Base-by-base conservation (phyloP, 2,329 filamentous ascomycete species). In the Sclerotinia subarctica region DNA sequence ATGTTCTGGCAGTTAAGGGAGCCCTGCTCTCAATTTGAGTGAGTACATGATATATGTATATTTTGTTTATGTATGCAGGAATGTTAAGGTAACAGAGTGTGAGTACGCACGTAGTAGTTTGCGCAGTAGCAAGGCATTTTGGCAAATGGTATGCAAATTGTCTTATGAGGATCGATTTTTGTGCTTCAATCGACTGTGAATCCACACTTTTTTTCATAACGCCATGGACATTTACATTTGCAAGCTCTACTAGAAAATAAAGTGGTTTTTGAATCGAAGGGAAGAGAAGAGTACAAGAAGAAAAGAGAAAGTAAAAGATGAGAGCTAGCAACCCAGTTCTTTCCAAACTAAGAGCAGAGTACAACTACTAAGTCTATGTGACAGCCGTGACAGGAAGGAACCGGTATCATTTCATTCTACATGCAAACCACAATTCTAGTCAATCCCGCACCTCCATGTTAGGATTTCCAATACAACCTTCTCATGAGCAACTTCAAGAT, bases 41-140 rank as follows among this genome's bases (percentile, higher is more conserved):
- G 15, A 29, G 57, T 21, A 59, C 26, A 17, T 24, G 44, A 10
- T 49, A 21, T 49, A 62, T 49, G n/a, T 17, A 11, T 35, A 32
- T 24, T 19, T 35, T 4, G 19, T 47, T 11, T 44, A 29, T 38
- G 60, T 19, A 21, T 17, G n/a, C 5, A 26, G 32, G 29, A 26
- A 38, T 46, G 15, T 7, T 5, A 35, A 35, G 13, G 24, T 8
- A 21, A 5, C 7, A 32, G 5, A 19, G 13, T 57, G 51, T 6
- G 21, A 15, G 26, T 21, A 66, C 52, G n/a, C 44, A 66, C 64
- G 8, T 66, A 66, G 29, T 66, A 66, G 29, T 66, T 66, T 49
- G 64, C 64, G 53, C 53, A 66, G 44, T 66, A 66, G n/a, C 64
- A 66, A 29, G 64, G 38, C 64, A 66, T 66, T 42, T 42, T 49